These are phyloP conservation scores for Neurospora tetraspora DNA, from an alignment of 495 filamentous ascomycete genomes.

Conservation along the genomic window DNA sequence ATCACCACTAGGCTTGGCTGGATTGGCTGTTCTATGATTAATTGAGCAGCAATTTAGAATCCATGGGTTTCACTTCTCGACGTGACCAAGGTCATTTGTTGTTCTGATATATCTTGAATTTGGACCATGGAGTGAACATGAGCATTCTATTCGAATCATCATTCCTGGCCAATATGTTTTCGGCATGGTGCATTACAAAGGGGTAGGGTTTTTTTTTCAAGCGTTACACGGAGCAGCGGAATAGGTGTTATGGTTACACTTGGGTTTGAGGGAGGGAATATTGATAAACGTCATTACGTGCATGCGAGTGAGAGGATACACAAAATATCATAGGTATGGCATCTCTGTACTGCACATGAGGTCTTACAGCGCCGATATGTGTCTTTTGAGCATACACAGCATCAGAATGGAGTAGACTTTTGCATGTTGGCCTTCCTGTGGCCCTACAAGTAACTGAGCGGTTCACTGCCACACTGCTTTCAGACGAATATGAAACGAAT, in stretches of 20 bases:
- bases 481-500: neutral
- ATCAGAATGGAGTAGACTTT: neutral
- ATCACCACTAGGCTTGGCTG: slow-evolving; percentile 2
- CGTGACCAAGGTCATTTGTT: neutral
- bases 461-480: neutral
- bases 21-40: neutral
- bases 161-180: neutral
- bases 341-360: neutral
- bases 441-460: neutral
- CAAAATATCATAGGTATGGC: neutral
- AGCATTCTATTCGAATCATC: neutral
- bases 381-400: neutral
- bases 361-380: neutral
- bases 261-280: neutral
- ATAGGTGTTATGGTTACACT: neutral
- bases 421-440: neutral
- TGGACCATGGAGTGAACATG: neutral
- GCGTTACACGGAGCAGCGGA: neutral
- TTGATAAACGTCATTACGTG: neutral
- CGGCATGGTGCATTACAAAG: neutral
- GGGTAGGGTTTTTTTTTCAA: neutral
- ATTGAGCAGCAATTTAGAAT: neutral
- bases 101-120: neutral
- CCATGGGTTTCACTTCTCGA: neutral
- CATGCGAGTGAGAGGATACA: neutral